Conservation (phyloP, 331 rosid species). For the Dryas integrifolia region DNA sequence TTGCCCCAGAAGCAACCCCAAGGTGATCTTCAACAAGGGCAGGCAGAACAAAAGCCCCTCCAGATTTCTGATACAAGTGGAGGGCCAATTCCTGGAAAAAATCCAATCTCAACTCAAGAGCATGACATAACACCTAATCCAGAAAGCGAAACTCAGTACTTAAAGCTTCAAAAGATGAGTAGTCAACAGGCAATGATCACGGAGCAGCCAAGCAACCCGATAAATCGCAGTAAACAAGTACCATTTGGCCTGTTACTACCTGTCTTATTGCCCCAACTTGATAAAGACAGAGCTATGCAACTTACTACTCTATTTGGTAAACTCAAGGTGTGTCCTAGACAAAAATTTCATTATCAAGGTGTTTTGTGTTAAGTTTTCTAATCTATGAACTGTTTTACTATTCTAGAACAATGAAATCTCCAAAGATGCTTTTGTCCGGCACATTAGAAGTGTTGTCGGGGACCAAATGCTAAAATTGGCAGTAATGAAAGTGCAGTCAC, state of each 20-base stretch:
- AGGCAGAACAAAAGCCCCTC: conserved; percentile 38
- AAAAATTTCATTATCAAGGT: conserved; percentile 20
- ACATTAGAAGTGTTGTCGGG: conserved; percentile 70
- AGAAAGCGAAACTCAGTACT: conserved; percentile 67
- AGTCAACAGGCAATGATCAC: conserved; percentile 72
- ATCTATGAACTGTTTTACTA: conserved; percentile 12
- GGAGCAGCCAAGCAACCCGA: conserved; percentile 62
- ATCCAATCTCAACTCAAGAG: conserved; percentile 37
- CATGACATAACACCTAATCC: conserved; percentile 42
- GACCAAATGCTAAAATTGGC: conserved; percentile 84
- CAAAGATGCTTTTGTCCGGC: conserved; percentile 75
- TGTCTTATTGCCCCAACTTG: conserved; percentile 75
- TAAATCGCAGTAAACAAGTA: conserved; percentile 60
- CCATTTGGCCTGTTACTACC: conserved; percentile 86
- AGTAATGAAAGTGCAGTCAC: conserved; percentile 59
- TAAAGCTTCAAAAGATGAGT: conserved; percentile 86
- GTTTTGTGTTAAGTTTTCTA: background rate
- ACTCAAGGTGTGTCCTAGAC: conserved; percentile 58
- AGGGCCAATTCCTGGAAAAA: conserved; percentile 51
- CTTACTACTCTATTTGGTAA: conserved; percentile 68
- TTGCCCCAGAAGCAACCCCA: conserved; percentile 54
- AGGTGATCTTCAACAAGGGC: conserved; percentile 51
- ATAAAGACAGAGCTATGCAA: conserved; percentile 83
- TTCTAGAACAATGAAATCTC: conserved; percentile 71
- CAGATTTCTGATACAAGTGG: conserved; percentile 59